Evolutionary conservation across 495 filamentous ascomycete species (phyloP), one percentile per base, ranked within the genome.

Genomic region (Xylaria palmicola): DNA sequence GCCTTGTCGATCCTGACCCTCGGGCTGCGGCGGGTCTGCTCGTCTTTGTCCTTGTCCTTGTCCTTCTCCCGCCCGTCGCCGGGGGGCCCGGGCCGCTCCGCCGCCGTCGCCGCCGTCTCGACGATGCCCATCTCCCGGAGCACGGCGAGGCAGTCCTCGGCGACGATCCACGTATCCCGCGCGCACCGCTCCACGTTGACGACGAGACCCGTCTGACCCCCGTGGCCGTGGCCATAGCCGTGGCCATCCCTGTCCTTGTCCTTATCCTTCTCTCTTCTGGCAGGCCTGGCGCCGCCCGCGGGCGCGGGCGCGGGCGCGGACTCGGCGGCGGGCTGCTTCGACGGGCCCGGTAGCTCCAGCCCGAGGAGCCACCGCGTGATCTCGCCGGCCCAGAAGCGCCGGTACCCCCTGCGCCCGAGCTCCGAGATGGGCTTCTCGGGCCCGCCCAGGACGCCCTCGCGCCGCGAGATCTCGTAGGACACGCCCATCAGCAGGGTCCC

Each of bases 341-440:
- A 20, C 0, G 49, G n/a, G 34, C 19, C 6, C 13, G 61, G 45
- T 0, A 66, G 29, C 0, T 76, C 69, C 27, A 92, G 71, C 26
- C 86, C 73, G 54, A 86, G 65, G 5, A 82, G 49, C 78, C 78
- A 86, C 29, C 90, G 80, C 34, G 86, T 86, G 60, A 97, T 84
- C 45, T 91, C 88, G 32, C 86, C 86, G 6, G 87, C 87, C 93
- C 93, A 97, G 72, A 88, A 96, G 8, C 85, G 80, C 65, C 84
- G 79, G 72, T 97, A 97, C 7, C 89, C 91, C 65, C 81, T 86
- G 53, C 85, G 83, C 1, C 93, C 93, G 51, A 94, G 76, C 63
- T 92, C 90, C 41, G 89, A 92, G 53, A 97, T 85, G 13, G 93
- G 93, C 67, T 93, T 93, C 76, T 99, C 94, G 1, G 94, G 94